Conservation (phyloP, 257 asterid species). For the Salvia splendens region DNA sequence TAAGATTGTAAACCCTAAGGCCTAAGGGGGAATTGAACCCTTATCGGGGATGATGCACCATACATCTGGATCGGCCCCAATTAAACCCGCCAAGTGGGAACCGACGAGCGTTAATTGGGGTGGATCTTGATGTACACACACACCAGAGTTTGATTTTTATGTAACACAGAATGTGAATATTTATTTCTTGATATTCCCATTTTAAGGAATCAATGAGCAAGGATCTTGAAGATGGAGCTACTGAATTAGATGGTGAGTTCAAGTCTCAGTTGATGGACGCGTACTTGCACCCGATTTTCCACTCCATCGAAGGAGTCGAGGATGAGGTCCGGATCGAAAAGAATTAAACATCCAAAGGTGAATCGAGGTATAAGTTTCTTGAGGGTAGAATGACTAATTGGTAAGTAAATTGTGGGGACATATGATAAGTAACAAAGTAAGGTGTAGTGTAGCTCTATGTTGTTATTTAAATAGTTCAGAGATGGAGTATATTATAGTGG, state of each 20-base stretch:
- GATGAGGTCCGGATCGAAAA: conserved; percentile 53
- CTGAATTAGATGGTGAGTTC: conserved; percentile 49
- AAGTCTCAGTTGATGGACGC: conserved; percentile 73
- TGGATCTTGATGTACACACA: too few species aligned
- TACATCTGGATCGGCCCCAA: too few species aligned
- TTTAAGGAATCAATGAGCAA: conserved; percentile 80
- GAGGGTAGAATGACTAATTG: too few species aligned
- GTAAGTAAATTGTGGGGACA: too few species aligned
- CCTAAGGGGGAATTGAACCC: too few species aligned
- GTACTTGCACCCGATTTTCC: conserved; percentile 87
- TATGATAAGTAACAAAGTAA: too few species aligned
- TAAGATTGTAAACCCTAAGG: conserved; percentile 21
- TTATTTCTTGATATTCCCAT: conserved; percentile 13
- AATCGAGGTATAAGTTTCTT: too few species aligned
- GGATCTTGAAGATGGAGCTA: conserved; percentile 53
- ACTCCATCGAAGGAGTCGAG: conserved; percentile 64
- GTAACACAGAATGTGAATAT: background rate
- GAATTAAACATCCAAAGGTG: conserved; percentile 8
- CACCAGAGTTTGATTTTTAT: background rate
- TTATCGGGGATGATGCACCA: too few species aligned
- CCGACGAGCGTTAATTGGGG: too few species aligned
- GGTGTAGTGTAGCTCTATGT: background rate
- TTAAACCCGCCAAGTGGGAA: too few species aligned
- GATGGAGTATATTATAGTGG: background rate
- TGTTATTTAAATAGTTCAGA: background rate